Evolutionary conservation across 1,139 yeast species (phyloP), one percentile per base, ranked within the genome.

Genomic region (Geotrichum aggregatum): DNA sequence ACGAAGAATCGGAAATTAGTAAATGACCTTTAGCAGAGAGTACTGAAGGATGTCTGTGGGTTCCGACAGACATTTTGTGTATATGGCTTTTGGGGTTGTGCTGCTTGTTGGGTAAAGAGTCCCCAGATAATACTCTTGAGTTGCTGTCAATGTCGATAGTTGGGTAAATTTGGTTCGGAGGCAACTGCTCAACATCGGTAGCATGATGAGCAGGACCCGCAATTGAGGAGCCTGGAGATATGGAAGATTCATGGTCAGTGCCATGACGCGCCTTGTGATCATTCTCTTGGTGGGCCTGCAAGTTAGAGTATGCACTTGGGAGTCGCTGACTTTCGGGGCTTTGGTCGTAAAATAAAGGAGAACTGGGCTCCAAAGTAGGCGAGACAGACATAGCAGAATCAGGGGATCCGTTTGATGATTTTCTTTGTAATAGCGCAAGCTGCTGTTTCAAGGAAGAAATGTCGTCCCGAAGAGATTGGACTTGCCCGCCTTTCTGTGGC

Each of bases 401-500:
- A 3, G 45, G 45, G 3, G 45, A 42, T 5, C 33, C 49, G 26
- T 38, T 52, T 2, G 60, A 52, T 47, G 65, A 69, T 80, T 95
- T 69, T 59, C 83, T 76, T 36, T 87, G 83, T 31, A 87, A 69
- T 70, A 80, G 77, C 62, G 86, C 92, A 52, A 88, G 84, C 69
- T 87, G 87, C 33, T 86, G 77, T 59, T 85, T 81, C 59, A 89
- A 71, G 58, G 85, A 91, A 61, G 84, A 91, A 16, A 89, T 88
- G 62, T 91, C 97, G 62, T 85, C 87, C 61, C 89, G 79, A 61
- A 89, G 73, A 47, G 84, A 77, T 63, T 88, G 96, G 40, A 89
- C 83, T 68, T 88, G 96, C 2, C 92, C 84, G 0, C 96, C 96
- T 67, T 88, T 89, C 63, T 87, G 84, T 3, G 97, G 97, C 63